These are phyloP conservation scores for Prunus armeniaca DNA, from an alignment of 306 rosid species.

Conservation along the genomic window DNA sequence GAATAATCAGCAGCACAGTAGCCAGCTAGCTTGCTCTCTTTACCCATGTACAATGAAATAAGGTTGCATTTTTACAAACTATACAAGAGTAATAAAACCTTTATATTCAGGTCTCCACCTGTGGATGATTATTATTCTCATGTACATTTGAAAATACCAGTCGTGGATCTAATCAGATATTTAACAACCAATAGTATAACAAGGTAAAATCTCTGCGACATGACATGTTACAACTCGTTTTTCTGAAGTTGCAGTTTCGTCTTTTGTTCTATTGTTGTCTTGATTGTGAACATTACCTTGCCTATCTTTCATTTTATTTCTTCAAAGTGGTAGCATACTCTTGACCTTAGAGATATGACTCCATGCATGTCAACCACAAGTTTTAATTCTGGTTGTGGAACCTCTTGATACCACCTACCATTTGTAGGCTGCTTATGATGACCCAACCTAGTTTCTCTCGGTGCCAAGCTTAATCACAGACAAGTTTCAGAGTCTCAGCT, in stretches of 20 bases:
- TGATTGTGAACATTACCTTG: background rate
- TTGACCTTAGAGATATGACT: background rate
- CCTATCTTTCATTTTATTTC: background rate
- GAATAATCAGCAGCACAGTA: background rate
- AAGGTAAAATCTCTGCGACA: background rate
- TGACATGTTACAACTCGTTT: background rate
- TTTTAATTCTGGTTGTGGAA: background rate
- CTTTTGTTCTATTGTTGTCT: background rate
- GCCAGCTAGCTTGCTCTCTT: background rate
- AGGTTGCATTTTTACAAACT: background rate
- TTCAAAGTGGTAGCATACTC: background rate
- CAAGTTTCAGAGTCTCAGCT: background rate
- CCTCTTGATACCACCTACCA: background rate
- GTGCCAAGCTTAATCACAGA: background rate
- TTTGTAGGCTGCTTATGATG: constrained; percentile 1
- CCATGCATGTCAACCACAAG: background rate
- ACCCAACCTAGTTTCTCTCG: background rate
- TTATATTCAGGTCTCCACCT: background rate
- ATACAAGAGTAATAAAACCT: background rate
- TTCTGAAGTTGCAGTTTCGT: background rate
- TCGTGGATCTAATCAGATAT: background rate
- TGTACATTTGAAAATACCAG: background rate
- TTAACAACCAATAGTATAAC: background rate
- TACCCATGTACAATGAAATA: background rate
- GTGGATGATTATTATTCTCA: background rate